Evolutionary conservation across 805 yeast genomes (phyloP).

Genomic region (Nakazawaea ambrosiae): DNA sequence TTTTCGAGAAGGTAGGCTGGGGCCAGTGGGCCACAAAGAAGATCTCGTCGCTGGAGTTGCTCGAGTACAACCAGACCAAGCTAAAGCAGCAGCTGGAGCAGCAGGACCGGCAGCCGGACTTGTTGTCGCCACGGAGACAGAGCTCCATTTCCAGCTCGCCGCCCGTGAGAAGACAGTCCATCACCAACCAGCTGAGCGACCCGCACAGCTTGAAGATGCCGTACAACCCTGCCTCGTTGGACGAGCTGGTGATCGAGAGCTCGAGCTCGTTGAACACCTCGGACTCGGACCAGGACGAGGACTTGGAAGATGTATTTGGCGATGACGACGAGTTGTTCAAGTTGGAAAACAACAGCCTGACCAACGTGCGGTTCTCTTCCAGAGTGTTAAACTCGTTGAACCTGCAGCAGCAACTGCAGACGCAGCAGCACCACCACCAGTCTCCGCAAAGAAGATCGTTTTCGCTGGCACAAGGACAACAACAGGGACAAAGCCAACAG

Average conservation of each 20-base stretch:
- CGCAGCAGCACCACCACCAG: conserved; percentile 1
- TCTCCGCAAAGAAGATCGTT: not conserved
- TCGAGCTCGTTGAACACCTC: conserved; percentile 18
- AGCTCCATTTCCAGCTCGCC: conserved; percentile 10
- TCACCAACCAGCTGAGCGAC: conserved; percentile 37
- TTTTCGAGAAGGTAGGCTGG: conserved; percentile 95
- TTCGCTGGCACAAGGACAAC: conserved; percentile 2
- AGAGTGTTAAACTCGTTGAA: conserved; percentile 8
- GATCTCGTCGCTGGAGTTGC: conserved; percentile 14
- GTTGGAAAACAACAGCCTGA: conserved; percentile 5
- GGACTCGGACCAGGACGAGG: conserved; percentile 26
- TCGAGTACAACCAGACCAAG: conserved; percentile 8
- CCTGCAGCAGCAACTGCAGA: conserved; percentile 1
- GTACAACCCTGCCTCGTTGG: conserved; percentile 26
- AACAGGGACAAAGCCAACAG: conserved; percentile 1
- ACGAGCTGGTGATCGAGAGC: conserved; percentile 30
- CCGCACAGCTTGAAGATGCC: conserved; percentile 42
- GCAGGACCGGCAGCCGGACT: conserved; percentile 2
- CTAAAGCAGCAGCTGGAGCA: conserved; percentile 11
- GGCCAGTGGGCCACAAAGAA: conserved; percentile 90
- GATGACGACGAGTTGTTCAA: conserved; percentile 30
- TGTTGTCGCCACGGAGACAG: conserved; percentile 4
- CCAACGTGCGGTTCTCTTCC: conserved; percentile 9
- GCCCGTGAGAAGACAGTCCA: conserved; percentile 39
- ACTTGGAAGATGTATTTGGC: conserved; percentile 35